Base-by-base conservation (phyloP, 2,329 filamentous ascomycete genomes). In the Diaporthe vexans region DNA sequence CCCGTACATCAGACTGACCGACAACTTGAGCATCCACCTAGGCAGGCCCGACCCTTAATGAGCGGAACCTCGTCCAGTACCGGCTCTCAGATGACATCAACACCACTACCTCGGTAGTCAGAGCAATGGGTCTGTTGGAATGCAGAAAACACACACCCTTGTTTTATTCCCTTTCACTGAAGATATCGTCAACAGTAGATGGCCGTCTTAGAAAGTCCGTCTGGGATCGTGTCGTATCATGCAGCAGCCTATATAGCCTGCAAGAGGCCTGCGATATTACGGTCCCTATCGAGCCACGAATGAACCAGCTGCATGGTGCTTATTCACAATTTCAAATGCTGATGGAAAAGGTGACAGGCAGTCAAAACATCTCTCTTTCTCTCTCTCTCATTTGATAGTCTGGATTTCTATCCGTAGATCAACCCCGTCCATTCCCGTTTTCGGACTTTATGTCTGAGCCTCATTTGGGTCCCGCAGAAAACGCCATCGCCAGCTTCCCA, bases 401-500 rank as follows among this genome's bases (percentile, higher is more conserved):
- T 54, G 33, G 19, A 24, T 40, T 54, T 68, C 63, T 68, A 54
- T 54, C 63, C 63, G 24, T 52, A 33, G 33, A 54, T 68, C 63
- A 54, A 54, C 63, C 63, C 63, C 26, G n/a, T 68, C 46, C 46
- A 10, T 52, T 35, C 63, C 63, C 48, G 21, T 68, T 68, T 52
- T 68, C 24, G 63, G 63, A 68, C 63, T 54, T 54, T 26, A 54
- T 68, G 63, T 54, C 63, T 68, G 63, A 68, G 63, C 48, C 48
- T 54, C 48, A 54, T 40, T 40, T 54, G 63, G 29, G 33, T 68
- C 48, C 48, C 63, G n/a, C 33, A 68, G 10, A 68, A 68, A 68
- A 68, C 63, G 63, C 63, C 63, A 13, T 54, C 63, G 48, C 63
- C 63, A 10, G 46, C 21, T 51, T n/a, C 46, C 48, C 63, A 43